Conservation (phyloP, 495 filamentous ascomycete genomes). For the Hyaloscypha finlandica region DNA sequence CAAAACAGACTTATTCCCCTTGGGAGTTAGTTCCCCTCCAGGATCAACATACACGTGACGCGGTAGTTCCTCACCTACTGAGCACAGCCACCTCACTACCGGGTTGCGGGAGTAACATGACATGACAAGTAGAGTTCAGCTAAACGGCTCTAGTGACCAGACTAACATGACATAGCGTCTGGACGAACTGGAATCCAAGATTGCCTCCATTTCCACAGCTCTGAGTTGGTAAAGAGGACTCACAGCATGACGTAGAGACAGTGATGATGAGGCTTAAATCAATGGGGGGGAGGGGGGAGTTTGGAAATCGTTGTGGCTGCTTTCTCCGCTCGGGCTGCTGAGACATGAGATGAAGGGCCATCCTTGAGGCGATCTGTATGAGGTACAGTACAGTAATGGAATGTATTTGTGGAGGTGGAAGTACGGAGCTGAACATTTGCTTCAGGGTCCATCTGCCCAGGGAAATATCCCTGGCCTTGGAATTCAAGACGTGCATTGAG, state of each 20-base stretch:
- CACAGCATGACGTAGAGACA: not conserved
- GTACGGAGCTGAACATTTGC: too few species aligned
- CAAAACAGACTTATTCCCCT: too few species aligned
- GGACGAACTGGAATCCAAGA: not conserved
- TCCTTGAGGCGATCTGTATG: not conserved
- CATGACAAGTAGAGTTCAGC: not conserved
- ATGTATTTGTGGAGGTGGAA: too few species aligned
- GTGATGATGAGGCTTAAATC: not conserved
- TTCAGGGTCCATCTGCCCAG: not conserved
- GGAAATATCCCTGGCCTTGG: not conserved
- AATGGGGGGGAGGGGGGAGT: not conserved
- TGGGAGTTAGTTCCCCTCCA: not conserved
- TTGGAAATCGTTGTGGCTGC: not conserved
- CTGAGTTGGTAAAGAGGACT: not conserved
- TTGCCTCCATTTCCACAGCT: not conserved
- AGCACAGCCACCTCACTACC: slow-evolving; percentile 1
- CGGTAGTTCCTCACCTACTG: not conserved
- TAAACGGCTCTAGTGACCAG: not conserved
- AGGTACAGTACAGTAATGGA: not conserved
- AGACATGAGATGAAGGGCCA: not conserved
- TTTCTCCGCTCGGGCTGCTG: not conserved
- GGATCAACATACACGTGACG: not conserved
- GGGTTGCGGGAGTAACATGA: not conserved
- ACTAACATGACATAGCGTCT: not conserved
- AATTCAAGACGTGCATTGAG: not conserved